Evolutionary conservation across 495 filamentous ascomycete genomes (phyloP), one percentile per base, ranked within the genome.

Genomic region (Wilcoxina mikolae): DNA sequence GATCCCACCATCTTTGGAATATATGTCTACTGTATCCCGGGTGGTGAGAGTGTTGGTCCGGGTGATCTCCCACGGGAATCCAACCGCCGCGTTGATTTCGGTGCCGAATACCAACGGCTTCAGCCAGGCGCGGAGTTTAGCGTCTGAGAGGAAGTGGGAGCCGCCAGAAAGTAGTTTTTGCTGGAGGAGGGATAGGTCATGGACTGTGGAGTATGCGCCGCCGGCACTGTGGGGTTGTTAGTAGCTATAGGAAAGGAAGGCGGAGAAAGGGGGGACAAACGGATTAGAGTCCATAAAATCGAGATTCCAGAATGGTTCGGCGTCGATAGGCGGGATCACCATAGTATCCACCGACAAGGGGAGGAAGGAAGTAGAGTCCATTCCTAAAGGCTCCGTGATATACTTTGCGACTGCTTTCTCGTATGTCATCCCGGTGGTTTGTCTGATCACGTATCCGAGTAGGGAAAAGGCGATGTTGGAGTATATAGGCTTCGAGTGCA

Each of bases 381-480:
- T 62, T 4, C 62, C 58, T 9, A 76, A 59, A 0, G 72, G 69
- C n/a, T 59, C 45, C 10, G 68, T 63, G 7, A 76, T 56, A 10
- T 56, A 54, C 0, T 68, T 60, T 26, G 62, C 49, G n/a, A 77
- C 54, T n/a, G 73, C 60, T 3, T 71, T 54, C 9, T 63, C 56
- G 42, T 69, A 70, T 0, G 65, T 60, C 50, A 65, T 66, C 1
- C 70, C 70, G 0, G 68, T 72, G 0, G 70, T 62, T 4, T 66
- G 64, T 28, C 70, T 67, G 4, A 77, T 51, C 0, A 68, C 70
- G 26, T 70, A 67, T 4, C 69, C 71, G 27, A 77, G 67, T 2
- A 76, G 58, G n/a, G 66, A 65, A 48, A 71, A 75, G 0, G 65
- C 70, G 17, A 67, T 66, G 56, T 73, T 74, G 15, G 74, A 73